These are phyloP conservation scores for Panicum miliaceum DNA, from an alignment of 176 grass and related monocot species.

Conservation along the genomic window DNA sequence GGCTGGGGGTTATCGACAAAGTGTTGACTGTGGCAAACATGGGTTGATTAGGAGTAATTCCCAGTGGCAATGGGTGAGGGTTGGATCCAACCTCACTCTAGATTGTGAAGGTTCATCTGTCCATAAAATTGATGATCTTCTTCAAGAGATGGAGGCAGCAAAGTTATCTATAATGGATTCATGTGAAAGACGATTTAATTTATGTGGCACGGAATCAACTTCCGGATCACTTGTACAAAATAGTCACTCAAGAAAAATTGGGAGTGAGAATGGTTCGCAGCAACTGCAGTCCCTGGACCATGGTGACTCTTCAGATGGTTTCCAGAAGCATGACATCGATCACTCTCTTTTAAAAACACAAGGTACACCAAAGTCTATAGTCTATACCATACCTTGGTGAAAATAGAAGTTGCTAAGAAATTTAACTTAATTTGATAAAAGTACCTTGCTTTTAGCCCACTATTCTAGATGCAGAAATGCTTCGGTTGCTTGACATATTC, in stretches of 20 bases:
- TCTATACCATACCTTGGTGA: slow-evolving; percentile 9
- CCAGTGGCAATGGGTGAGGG: slow-evolving; percentile 81
- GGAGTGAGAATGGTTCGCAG: slow-evolving; percentile 44
- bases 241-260: slow-evolving; percentile 49
- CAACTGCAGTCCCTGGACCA: slow-evolving; percentile 36
- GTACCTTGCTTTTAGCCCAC: slow-evolving; percentile 25
- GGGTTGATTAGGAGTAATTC: slow-evolving; percentile 55
- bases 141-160: slow-evolving; percentile 67
- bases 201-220: slow-evolving; percentile 58
- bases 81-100: slow-evolving; percentile 54
- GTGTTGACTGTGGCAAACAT: slow-evolving; percentile 69
- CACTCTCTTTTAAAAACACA: slow-evolving; percentile 54
- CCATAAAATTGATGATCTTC: slow-evolving; percentile 65
- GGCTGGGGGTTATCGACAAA: slow-evolving; percentile 58
- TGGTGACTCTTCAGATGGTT: slow-evolving; percentile 50
- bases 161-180: slow-evolving; percentile 47
- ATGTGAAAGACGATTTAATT: slow-evolving; percentile 52
- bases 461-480: slow-evolving; percentile 21
- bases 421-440: slow-evolving; percentile 14
- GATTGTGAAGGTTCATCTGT: slow-evolving; percentile 45
- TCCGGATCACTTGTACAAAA: slow-evolving; percentile 51
- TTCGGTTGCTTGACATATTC: slow-evolving; percentile 14
- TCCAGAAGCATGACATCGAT: slow-evolving; percentile 52
- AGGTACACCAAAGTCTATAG: slow-evolving; percentile 43
- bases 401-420: slow-evolving; percentile 28